Percentiles rank a stretch among this genome's conserved stretches.
phyloP scores from a whole-genome alignment of 2,329 filamentous ascomycete species.

The Scytalidium lignicola region DNA sequence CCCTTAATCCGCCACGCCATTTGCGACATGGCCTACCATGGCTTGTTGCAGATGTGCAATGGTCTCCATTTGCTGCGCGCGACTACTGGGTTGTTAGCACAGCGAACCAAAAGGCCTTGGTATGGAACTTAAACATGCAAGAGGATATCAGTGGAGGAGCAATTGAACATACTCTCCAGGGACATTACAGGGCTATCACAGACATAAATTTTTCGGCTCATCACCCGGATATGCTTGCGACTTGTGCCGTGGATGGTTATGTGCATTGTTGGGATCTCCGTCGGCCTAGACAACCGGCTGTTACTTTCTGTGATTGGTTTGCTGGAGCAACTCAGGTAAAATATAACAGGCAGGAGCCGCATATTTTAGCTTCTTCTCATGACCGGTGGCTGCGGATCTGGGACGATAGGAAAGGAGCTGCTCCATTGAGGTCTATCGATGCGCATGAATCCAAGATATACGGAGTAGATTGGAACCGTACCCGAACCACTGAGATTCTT shows the following conservation, averaged over 20 bases:
- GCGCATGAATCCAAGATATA: conserved; percentile 94
- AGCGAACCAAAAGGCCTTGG: conserved; percentile 87
- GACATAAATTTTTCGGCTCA: conserved; percentile 96
- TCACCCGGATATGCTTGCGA: conserved; percentile 82
- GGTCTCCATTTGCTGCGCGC: conserved; percentile 85
- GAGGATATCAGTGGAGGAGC: conserved; percentile 61
- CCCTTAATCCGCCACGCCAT: conserved; percentile 79
- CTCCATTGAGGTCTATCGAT: conserved; percentile 76
- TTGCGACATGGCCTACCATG: conserved; percentile 85
- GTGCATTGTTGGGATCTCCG: conserved; percentile 91
- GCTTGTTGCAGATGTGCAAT: conserved; percentile 94
- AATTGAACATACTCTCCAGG: conserved; percentile 84
- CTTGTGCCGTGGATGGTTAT: conserved; percentile 88
- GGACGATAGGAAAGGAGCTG: conserved; percentile 76
- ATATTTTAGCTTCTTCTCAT: conserved; percentile 85
- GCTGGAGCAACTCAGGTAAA: conserved; percentile 93
- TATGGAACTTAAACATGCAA: conserved; percentile 81
- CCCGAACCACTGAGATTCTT: conserved; percentile 63
- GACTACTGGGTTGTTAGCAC: conserved; percentile 94
- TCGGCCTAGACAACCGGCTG: conserved; percentile 63
- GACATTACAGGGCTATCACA: conserved; percentile 82
- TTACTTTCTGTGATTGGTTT: conserved; percentile 89
- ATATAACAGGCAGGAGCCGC: conserved; percentile 82
- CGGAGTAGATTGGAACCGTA: conserved; percentile 89
- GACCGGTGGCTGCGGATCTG: conserved; percentile 84